These are phyloP conservation scores for Sphagnum contortum DNA, from an alignment of 225 moss, liverwort and hornwort species.

Conservation along the genomic window DNA sequence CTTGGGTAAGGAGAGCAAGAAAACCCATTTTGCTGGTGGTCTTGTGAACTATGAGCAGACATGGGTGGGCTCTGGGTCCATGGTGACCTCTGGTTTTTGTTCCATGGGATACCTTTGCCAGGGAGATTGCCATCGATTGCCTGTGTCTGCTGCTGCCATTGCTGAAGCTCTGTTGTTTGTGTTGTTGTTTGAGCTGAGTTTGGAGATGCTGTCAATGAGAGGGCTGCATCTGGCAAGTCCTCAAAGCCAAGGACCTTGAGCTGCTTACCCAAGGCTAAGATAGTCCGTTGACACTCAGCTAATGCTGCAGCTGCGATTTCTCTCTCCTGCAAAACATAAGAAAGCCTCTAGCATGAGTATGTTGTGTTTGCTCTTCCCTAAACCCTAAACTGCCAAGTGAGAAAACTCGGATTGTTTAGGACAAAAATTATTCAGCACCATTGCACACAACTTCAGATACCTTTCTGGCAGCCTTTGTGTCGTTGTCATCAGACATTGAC, in stretches of 20 bases:
- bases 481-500: conserved; percentile 18
- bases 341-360: not conserved
- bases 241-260: conserved; percentile 35
- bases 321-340: conserved; percentile 19
- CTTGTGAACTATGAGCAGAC: no score
- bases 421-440: not conserved
- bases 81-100: not conserved
- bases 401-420: no score
- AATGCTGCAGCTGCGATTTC: conserved; percentile 43
- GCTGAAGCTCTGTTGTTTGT: conserved; percentile 22
- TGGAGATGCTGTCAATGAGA: conserved; percentile 12
- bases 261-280: conserved; percentile 46
- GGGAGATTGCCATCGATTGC: not conserved
- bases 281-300: conserved; percentile 46
- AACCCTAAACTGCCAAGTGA: no score
- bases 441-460: conserved; percentile 10
- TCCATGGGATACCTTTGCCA: conserved; percentile 31
- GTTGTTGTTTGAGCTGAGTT: conserved; percentile 28
- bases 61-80: conserved; percentile 7
- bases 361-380: no score
- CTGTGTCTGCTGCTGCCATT: conserved; percentile 17
- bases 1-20: conserved; percentile 6
- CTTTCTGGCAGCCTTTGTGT: conserved; percentile 30
- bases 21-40: no score
- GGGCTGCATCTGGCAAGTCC: conserved; percentile 13